Percentiles rank a stretch among this genome's conserved stretches.
These are phyloP conservation scores for Kurtzmaniella quercitrusa DNA, from an alignment of 1,139 yeast genomes.

Conservation along the genomic window DNA sequence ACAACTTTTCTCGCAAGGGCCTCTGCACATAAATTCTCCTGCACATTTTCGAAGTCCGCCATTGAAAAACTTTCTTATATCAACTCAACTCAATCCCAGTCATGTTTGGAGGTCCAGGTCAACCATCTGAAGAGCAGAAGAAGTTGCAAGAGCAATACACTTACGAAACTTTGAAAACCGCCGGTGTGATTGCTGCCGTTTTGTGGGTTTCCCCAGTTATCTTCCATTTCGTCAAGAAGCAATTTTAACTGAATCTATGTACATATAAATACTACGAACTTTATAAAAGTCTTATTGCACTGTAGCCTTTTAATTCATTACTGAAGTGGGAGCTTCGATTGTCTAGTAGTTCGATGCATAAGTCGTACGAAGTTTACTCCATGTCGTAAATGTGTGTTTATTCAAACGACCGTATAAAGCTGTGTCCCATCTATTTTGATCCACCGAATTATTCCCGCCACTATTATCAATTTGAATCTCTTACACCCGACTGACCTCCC, in stretches of 20 bases:
- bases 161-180: slow-evolving; percentile 58
- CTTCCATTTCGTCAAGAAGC: slow-evolving; percentile 57
- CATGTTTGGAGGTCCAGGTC: slow-evolving; percentile 81
- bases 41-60: neutral
- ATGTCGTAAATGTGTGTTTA: too few species aligned
- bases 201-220: slow-evolving; percentile 74
- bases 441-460: too few species aligned
- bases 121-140: slow-evolving; percentile 74
- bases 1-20: neutral
- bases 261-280: neutral
- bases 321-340: too few species aligned
- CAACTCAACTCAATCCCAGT: slow-evolving; percentile 6
- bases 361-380: too few species aligned
- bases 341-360: too few species aligned
- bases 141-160: slow-evolving; percentile 69
- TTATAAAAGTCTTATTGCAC: neutral
- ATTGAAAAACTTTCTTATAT: slow-evolving; percentile 1
- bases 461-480: too few species aligned
- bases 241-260: slow-evolving; percentile 28
- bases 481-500: too few species aligned
- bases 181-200: slow-evolving; percentile 69
- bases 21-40: neutral
- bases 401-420: too few species aligned
- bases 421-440: too few species aligned
- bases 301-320: neutral